These are phyloP conservation scores for Boletus rubropictus DNA, from an alignment of 768 basidiomycete species.

Conservation along the genomic window DNA sequence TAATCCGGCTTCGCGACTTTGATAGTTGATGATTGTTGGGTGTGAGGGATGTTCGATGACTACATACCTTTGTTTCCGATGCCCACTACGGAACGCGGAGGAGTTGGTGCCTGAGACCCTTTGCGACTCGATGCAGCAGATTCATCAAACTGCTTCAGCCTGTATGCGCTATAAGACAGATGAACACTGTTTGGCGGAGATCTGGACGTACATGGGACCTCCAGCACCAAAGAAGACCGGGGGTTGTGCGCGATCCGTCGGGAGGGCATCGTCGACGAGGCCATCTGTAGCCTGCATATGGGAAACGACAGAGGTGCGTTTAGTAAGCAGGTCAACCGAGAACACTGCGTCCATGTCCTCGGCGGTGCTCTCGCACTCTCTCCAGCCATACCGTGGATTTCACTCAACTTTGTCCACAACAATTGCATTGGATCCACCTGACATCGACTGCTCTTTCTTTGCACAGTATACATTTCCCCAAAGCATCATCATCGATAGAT, in stretches of 20 bases:
- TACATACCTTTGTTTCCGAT: slow-evolving; percentile 78
- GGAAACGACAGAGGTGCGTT: neutral
- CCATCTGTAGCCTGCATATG: slow-evolving; percentile 19
- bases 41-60: neutral
- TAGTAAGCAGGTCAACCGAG: too few species aligned
- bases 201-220: slow-evolving; percentile 56
- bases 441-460: slow-evolving; percentile 26
- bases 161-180: slow-evolving; percentile 23
- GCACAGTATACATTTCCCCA: slow-evolving; percentile 35
- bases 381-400: slow-evolving; percentile 25
- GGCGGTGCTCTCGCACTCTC: slow-evolving; percentile 13
- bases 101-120: slow-evolving; percentile 69
- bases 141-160: slow-evolving; percentile 77
- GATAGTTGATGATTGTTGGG: neutral
- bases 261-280: slow-evolving; percentile 10
- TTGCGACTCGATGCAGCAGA: slow-evolving; percentile 64
- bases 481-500: slow-evolving; percentile 39
- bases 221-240: slow-evolving; percentile 68
- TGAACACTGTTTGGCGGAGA: neutral
- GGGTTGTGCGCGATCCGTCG: slow-evolving; percentile 27
- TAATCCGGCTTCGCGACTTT: slow-evolving; percentile 95
- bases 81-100: slow-evolving; percentile 78
- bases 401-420: slow-evolving; percentile 28
- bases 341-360: slow-evolving; percentile 19
- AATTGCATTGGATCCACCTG: slow-evolving; percentile 11